Base-by-base conservation (phyloP, 2,329 filamentous ascomycete genomes). In the Penicillium brevicompactum region DNA sequence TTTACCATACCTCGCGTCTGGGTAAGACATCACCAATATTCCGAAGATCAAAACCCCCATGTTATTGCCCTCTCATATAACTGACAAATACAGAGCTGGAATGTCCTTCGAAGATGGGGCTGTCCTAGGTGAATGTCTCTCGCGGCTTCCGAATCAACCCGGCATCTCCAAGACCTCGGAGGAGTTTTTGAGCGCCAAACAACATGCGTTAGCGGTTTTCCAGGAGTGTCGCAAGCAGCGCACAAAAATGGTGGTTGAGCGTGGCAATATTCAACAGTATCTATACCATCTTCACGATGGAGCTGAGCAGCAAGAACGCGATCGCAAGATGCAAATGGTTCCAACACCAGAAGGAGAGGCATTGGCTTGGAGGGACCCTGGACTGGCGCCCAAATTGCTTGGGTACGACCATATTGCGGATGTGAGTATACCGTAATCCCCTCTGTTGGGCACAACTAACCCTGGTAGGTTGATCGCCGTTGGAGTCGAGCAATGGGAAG, bases 251-350 rank as follows among this genome's bases (percentile, higher is more conserved):
- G 80, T 88, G 0, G 85, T 88, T 0, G 72, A 80, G 10, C 71
- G 84, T 2, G 85, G 85, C 0, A 86, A 84, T n/a, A 67, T 79
- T 11, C 83, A 88, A 58, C 85, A 87, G 62, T 79, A 81, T 63
- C 74, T 87, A 1, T 87, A 87, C 50, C 85, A 87, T 58, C 70
- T 87, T 2, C 78, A 80, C 5, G 84, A 88, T 57, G 85, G 85
- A 0, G 67, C 73, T 0, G 81, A 83, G 56, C 85, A 87, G 66
- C 60, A 75, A 49, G 78, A 82, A 47, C 74, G 84, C 1, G 84
- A 87, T 63, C 65, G 67, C 2, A 72, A 72, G 45, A 75, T 80
- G 67, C 69, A 68, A 37, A 73, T 70, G 67, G 57, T 66, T 3
- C 69, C 70, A 1, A 75, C 74, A 0, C 69, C 67, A 1, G 66